Base-by-base conservation (phyloP, 495 filamentous ascomycete species). In the Trichoderma orchidacearum region DNA sequence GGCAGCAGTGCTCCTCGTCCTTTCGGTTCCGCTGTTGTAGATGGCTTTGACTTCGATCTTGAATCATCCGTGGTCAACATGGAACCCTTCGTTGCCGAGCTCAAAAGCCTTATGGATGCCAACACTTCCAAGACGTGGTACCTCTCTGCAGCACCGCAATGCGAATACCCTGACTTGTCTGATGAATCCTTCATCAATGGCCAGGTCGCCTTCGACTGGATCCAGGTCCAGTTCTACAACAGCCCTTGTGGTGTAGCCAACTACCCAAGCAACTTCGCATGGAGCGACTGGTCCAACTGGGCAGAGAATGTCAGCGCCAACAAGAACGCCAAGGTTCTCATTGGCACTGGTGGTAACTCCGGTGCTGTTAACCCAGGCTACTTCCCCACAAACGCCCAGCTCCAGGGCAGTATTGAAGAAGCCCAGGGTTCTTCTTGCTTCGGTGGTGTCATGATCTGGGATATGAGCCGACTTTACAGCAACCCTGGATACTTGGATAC, bases 11-110 rank as follows among this genome's bases (percentile, higher is more conserved):
- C 60, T 5, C 71, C 75, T 50, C 78, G 84, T 32, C 86, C 86
- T 4, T 87, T 90, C 58, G 83, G 82, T 18, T 62, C 76, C 15
- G 77, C 81, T 25, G 70, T 76, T 29, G 64, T 89, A 38, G 85
- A 90, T 61, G 86, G 86, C 3, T 89, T 89, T 62, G 86, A 90
- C 61, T 78, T 86, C 56, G 83, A 86, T 65, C 78, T 85, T 35
- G 83, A 86, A 61, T 67, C 59, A 61, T 71, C 50, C 45, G 64
- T 59, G 58, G 56, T 57, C 60, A 71, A 80, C 69, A 80, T 79
- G 70, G 76, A 67, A 1, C 68, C 72, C 2, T 83, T 86, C 60
- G 80, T 80, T 17, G 64, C 73, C 48, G 68, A 74, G 50, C 72
- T 88, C 5, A 78, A 82, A 21, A 51, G 61, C 28, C 67, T 81